Percentiles rank a stretch among this genome's conserved stretches.
These are phyloP conservation scores for Botryotinia globosa DNA, from an alignment of 2,329 filamentous ascomycete species.

Conservation along the genomic window DNA sequence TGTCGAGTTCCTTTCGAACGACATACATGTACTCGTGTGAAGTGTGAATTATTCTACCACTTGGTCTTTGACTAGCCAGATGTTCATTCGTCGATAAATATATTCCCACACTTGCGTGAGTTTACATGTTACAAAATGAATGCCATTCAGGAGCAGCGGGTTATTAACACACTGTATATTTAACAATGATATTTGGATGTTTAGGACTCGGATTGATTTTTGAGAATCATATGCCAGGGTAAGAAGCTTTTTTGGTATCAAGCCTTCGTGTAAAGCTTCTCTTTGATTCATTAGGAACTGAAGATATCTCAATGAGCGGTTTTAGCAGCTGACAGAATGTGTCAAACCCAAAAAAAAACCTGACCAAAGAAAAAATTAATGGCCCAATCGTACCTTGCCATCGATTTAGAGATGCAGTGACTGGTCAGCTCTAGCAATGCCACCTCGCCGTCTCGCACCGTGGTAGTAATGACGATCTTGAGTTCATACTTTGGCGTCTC, in stretches of 20 bases:
- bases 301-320: background rate
- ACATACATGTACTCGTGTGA: background rate
- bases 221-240: background rate
- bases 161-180: background rate
- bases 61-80: background rate
- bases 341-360: no score
- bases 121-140: background rate
- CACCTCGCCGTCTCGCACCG: background rate
- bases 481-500: background rate
- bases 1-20: fast-evolving
- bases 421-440: background rate
- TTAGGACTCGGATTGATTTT: background rate
- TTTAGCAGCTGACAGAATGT: no score
- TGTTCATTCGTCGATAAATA: background rate
- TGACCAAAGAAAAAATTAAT: background rate
- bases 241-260: background rate
- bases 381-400: background rate
- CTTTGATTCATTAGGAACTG: background rate
- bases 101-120: background rate
- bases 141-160: background rate
- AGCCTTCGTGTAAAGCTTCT: background rate
- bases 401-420: background rate
- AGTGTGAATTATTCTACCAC: background rate
- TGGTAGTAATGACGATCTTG: background rate
- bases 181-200: background rate